Evolutionary conservation across 805 yeast genomes (phyloP), one percentile per base, ranked within the genome.

Genomic region (Lipomyces sp.): DNA sequence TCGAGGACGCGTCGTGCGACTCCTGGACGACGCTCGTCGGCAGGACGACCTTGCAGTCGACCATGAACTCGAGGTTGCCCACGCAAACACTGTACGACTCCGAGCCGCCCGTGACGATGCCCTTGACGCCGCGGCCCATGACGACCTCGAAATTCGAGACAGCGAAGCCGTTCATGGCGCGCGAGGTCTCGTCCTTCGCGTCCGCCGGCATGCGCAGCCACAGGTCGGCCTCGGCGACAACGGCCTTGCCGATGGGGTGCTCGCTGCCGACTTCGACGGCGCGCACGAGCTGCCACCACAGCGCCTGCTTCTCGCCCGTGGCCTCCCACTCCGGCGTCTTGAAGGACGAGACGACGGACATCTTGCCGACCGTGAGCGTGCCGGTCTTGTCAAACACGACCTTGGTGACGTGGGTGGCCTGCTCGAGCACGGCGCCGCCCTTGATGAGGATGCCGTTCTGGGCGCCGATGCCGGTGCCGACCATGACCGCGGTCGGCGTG

Each of bases 401-500:
- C 11, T 79, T 75, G 56, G 81, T 77, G 35, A 87, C 73, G 18
- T 75, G 70, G 61, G 79, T 79, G 6, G 93, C 83, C 49, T 71
- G 75, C 64, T 93, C 98, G 55, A 93, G 75, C 14, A 86, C 79
- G 45, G 84, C 95, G 21, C 97, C 98, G 42, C 97, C 96, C 68
- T 91, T 93, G 62, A 93, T 85, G 47, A 93, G 72, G 4, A 93
- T 84, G 18, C 98, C 98, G 66, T 87, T 75, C 13, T 78, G 68
- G 0, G 98, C 98, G 36, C 96, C 98, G 21, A 88, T 84, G 36
- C 98, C 98, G 1, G 98, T 91, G 7, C 97, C 98, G 1, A 93
- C 98, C 97, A 95, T 93, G 10, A 93, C 87, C 0, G 98, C 98
- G 1, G 98, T 95, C 1, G 99, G 99, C 0, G 98, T 95, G 2